Percentiles rank a stretch among this genome's conserved stretches.
Conservation (phyloP, 176 grass and related monocot genomes). For the Phyllostachys edulis region DNA sequence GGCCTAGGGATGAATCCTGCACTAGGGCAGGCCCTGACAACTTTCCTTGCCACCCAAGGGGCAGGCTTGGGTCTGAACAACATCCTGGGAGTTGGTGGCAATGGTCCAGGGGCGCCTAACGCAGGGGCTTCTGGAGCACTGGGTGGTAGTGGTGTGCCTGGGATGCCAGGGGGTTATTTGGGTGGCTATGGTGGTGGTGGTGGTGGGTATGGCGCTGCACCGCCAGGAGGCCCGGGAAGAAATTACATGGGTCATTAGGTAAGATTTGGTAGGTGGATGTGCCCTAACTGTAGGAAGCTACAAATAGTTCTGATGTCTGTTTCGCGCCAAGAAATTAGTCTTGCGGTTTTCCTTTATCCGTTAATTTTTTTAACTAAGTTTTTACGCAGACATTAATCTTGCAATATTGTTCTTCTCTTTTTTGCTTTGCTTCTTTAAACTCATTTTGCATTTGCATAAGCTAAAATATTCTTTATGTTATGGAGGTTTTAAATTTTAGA, state of each 20-base stretch:
- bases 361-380: not conserved
- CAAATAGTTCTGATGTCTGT: conserved; percentile 22
- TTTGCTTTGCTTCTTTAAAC: not conserved
- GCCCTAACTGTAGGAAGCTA: conserved; percentile 4
- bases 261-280: conserved; percentile 43
- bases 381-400: not conserved
- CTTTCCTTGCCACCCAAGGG: conserved; percentile 74
- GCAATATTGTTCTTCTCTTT: not conserved
- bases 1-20: conserved; percentile 71
- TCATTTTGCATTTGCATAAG: not conserved
- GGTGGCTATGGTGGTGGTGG: conserved; percentile 62
- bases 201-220: conserved; percentile 72
- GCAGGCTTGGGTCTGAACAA: conserved; percentile 59
- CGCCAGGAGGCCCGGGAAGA: conserved; percentile 70
- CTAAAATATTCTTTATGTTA: not conserved
- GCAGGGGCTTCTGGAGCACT: conserved; percentile 49
- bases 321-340: not conserved
- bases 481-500: not conserved
- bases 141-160: conserved; percentile 46
- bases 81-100: conserved; percentile 48
- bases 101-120: conserved; percentile 39
- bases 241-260: conserved; percentile 97
- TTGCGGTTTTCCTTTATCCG: not conserved
- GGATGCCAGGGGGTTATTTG: conserved; percentile 52
- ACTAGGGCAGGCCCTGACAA: conserved; percentile 84